Percentiles rank a stretch among this genome's conserved stretches.
phyloP scores from a whole-genome alignment of 1,139 yeast genomes.

The Hemisphaericaspora xylofermentans region DNA sequence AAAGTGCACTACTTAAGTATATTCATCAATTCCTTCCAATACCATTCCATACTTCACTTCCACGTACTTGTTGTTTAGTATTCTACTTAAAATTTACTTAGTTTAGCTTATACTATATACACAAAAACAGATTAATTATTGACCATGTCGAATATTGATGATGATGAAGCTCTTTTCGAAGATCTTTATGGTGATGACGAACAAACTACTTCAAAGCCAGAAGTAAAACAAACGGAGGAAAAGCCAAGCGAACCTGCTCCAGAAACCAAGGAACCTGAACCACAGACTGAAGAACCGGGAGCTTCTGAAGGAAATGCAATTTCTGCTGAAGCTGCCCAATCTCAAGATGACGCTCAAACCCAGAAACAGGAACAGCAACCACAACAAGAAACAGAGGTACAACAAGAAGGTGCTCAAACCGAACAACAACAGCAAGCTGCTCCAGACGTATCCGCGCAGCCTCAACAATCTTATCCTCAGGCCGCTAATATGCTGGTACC shows the following conservation, averaged over 20 bases:
- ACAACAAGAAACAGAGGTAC: background rate
- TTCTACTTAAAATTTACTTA: background rate
- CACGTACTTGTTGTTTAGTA: constrained; percentile 2
- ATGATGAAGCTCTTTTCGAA: constrained; percentile 83
- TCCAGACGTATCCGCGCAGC: constrained; percentile 4
- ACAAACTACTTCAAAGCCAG: constrained; percentile 11
- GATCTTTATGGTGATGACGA: constrained; percentile 56
- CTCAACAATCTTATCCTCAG: background rate
- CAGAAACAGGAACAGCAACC: background rate
- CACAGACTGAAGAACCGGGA: constrained; percentile 7
- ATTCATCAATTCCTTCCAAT: constrained; percentile 1
- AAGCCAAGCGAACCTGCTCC: constrained; percentile 7
- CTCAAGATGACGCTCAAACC: constrained; percentile 1
- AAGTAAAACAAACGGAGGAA: constrained; percentile 11
- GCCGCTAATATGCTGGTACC: constrained; percentile 8
- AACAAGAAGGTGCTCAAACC: background rate
- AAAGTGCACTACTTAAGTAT: background rate
- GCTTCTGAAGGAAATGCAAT: constrained; percentile 8
- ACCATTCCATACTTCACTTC: constrained; percentile 2
- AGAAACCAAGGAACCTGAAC: constrained; percentile 9
- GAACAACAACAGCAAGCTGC: constrained; percentile 3
- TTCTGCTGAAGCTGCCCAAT: constrained; percentile 2
- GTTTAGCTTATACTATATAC: constrained; percentile 3
- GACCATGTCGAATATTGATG: constrained; percentile 63
- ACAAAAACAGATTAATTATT: background rate